Evolutionary conservation across 106 monocot genomes (phyloP), one percentile per base, ranked within the genome.

Genomic region (Chionographis japonica): DNA sequence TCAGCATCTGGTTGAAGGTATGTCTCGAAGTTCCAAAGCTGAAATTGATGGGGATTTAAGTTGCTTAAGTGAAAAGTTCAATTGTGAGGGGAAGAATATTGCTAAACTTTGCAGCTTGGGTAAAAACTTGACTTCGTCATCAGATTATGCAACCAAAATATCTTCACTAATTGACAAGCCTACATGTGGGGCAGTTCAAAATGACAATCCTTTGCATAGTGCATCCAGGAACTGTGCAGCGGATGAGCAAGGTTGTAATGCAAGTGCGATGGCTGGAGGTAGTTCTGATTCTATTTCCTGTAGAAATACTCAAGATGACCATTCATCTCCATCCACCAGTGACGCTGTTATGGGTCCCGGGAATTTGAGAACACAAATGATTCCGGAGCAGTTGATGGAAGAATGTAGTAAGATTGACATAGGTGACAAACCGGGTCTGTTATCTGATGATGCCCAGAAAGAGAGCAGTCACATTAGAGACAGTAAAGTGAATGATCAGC

Each of bases 241-340:
- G 51, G 72, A 58, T 52, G 43, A 51, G 60, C 43, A 12, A 52
- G 42, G 49, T 16, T 63, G 43, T 58, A 37, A 7, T 55, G 43
- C 65, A 65, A 11, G n/a, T 43, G 37, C 6, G 35, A 52, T 72
- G 37, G 53, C 36, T 70, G 20, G 52, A 13, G 52, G 53, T 63
- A 62, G 13, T 69, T 10, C 55, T 54, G 70, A 35, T n/a, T 54
- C 60, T 52, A 49, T 37, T 50, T 38, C 65, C 38, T 60, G 10
- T 52, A 51, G 58, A n/a, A 59, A 14, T 52, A 58, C 27, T 64
- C 58, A 73, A 74, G 82, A 50, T 60, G 65, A 61, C 7, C 20
- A 54, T 56, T 67, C 53, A 6, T 7, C 16, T 16, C 15, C 40
- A 20, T 57, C 65, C 27, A 41, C 39, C 40, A 37, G 4, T 35